Conservation (phyloP, 192 early-diverging fungal species). For the Backusella sp. region DNA sequence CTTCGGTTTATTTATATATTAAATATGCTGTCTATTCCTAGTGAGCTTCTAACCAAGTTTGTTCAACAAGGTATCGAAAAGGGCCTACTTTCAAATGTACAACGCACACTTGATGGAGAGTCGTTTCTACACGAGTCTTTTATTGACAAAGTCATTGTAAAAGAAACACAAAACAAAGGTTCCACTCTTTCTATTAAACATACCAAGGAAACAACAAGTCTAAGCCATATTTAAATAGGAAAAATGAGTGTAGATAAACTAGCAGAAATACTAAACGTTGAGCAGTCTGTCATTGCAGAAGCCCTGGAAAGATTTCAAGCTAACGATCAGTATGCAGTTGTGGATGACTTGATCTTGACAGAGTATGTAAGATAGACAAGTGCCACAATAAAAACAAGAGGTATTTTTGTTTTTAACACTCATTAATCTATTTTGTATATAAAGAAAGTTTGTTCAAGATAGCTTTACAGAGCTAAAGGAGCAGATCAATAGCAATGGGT, state of each 20-base stretch:
- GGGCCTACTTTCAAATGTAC: neutral
- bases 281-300: neutral
- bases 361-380: neutral
- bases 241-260: neutral
- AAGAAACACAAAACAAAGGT: neutral
- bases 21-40: neutral
- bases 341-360: constrained; percentile 3
- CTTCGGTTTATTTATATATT: too few relatives aligned
- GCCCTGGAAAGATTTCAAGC: neutral
- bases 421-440: neutral
- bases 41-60: neutral
- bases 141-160: neutral
- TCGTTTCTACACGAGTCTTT: constrained; percentile 1
- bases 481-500: neutral
- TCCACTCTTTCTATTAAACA: neutral
- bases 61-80: neutral
- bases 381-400: neutral
- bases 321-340: neutral
- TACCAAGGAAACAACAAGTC: neutral
- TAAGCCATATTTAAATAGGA: neutral
- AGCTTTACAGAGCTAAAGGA: neutral
- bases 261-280: neutral
- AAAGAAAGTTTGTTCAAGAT: neutral
- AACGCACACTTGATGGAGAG: neutral
- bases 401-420: neutral